These are phyloP conservation scores for Davidsoniella australis DNA, from an alignment of 2,329 filamentous ascomycete genomes.

Conservation along the genomic window DNA sequence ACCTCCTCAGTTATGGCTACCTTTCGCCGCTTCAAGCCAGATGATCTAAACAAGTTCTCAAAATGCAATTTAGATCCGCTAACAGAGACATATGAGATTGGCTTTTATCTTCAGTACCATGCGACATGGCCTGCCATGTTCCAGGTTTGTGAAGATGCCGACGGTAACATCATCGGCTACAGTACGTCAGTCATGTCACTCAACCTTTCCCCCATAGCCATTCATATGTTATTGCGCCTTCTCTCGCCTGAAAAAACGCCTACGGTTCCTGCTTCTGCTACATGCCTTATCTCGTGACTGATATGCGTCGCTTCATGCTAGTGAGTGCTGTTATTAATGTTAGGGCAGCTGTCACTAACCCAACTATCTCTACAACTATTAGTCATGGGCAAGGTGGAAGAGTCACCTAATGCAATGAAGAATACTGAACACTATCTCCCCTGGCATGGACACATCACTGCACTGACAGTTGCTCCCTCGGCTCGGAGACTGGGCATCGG, in stretches of 20 bases:
- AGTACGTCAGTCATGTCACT: constrained; percentile 37
- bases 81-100: constrained; percentile 94
- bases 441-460: constrained; percentile 98
- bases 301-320: too few species aligned
- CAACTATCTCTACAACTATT: neutral
- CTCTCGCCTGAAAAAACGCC: constrained; percentile 1
- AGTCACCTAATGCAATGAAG: constrained; percentile 57
- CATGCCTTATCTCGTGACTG: too few species aligned
- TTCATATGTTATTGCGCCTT: neutral
- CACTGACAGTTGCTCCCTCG: constrained; percentile 76
- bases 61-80: constrained; percentile 89
- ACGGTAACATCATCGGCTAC: constrained; percentile 86
- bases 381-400: constrained; percentile 97
- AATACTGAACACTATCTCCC: constrained; percentile 83
- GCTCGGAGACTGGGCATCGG: constrained; percentile 78
- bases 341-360: neutral
- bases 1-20: constrained; percentile 46
- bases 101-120: constrained; percentile 91
- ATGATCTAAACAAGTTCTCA: constrained; percentile 77
- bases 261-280: too few species aligned
- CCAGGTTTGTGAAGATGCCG: constrained; percentile 71
- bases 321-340: neutral
- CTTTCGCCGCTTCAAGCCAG: constrained; percentile 68
- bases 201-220: too few species aligned
- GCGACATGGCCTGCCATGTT: constrained; percentile 93